These are phyloP conservation scores for Scytalidium lignicola DNA, from an alignment of 2,329 filamentous ascomycete species.

Conservation along the genomic window DNA sequence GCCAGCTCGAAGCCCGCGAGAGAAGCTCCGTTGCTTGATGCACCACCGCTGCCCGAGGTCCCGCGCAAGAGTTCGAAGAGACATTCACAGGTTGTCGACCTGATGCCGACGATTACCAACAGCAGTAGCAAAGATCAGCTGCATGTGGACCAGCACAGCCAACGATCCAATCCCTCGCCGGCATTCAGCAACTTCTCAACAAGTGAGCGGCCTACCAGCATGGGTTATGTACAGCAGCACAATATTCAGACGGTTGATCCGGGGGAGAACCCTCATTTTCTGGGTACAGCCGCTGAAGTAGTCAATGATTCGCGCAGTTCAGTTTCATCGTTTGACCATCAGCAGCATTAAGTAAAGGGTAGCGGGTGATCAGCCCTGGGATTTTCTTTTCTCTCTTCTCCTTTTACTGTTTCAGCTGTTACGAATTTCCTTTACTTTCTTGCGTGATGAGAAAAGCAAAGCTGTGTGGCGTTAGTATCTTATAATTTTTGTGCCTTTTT, in stretches of 20 bases:
- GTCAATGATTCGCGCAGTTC: constrained; percentile 34
- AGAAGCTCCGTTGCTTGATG: constrained; percentile 9
- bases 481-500: no score
- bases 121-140: constrained; percentile 23
- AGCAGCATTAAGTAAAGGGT: not conserved
- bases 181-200: constrained; percentile 24
- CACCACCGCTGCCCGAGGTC: constrained; percentile 46
- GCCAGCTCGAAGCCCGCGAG: constrained; percentile 37
- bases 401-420: no score
- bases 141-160: constrained; percentile 42
- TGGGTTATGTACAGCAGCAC: constrained; percentile 54
- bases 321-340: no score
- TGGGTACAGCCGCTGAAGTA: constrained; percentile 53
- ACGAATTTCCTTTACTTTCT: no score
- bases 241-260: constrained; percentile 51
- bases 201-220: constrained; percentile 47
- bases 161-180: constrained; percentile 28
- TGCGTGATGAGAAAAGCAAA: no score
- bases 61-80: constrained; percentile 71
- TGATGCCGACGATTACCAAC: constrained; percentile 8
- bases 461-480: no score
- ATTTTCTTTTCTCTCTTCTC: no score
- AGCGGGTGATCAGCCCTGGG: no score
- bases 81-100: constrained; percentile 23
- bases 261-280: constrained; percentile 38